Percentiles rank a stretch among this genome's conserved stretches.
phyloP scores from a whole-genome alignment of 148 eudicot genomes.

The Pouteria glomerata region DNA sequence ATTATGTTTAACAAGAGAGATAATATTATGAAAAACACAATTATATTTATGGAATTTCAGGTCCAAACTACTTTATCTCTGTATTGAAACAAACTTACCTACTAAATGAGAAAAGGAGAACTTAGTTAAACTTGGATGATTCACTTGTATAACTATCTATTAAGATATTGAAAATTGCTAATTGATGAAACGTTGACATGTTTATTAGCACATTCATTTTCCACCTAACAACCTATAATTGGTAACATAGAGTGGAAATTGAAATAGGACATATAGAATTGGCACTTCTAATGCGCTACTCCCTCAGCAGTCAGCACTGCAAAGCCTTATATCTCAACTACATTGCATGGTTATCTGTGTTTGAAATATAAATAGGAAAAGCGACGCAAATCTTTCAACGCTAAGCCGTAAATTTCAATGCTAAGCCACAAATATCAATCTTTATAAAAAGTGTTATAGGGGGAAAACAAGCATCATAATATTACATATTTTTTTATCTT shows the following conservation, averaged over 20 bases:
- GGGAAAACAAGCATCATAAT: background rate
- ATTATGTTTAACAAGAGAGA: no score
- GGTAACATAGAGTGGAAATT: background rate
- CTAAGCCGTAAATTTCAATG: background rate
- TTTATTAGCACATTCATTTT: background rate
- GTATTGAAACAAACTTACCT: background rate
- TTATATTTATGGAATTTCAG: background rate
- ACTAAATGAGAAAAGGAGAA: no score
- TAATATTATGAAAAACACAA: background rate
- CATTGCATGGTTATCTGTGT: background rate
- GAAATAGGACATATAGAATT: background rate
- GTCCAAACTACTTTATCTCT: background rate
- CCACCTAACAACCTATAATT: background rate
- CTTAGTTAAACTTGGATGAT: background rate
- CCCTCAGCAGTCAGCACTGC: background rate
- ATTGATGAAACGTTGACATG: background rate
- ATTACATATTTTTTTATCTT: background rate
- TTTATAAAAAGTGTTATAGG: background rate
- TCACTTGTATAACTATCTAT: background rate
- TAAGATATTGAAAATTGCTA: background rate
- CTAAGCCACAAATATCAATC: background rate
- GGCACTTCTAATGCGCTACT: background rate
- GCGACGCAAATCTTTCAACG: background rate
- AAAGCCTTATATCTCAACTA: background rate
- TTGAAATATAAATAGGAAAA: background rate